These are phyloP conservation scores for Sorghum bicolor DNA, from an alignment of 176 grass and related monocot genomes.

Conservation along the genomic window DNA sequence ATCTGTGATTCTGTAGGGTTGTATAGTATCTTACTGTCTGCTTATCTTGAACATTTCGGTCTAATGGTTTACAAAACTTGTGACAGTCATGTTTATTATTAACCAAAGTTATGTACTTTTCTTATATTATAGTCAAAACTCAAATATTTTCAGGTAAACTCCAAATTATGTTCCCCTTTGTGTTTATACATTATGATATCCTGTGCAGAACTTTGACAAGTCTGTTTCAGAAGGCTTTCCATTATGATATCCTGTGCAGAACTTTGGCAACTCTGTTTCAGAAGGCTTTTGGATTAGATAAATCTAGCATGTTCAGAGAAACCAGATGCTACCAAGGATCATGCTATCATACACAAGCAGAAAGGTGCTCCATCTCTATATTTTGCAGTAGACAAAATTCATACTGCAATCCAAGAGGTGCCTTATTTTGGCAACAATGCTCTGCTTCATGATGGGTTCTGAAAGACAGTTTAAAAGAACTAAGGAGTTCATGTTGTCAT, in stretches of 20 bases:
- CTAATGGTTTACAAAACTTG: not conserved
- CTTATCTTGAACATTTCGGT: not conserved
- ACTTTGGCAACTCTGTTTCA: not conserved
- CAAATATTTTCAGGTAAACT: not conserved
- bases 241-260: not conserved
- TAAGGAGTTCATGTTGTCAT: not conserved
- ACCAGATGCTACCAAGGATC: slow-evolving; percentile 6
- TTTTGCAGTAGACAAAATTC: not conserved
- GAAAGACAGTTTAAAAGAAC: not conserved
- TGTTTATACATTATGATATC: not conserved
- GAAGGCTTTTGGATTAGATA: not conserved
- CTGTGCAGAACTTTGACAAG: not conserved
- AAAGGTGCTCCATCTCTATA: not conserved
- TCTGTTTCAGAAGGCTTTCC: not conserved
- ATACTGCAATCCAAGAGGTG: not conserved
- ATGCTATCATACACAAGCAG: not conserved
- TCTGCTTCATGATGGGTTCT: not conserved
- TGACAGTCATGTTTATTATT: not conserved
- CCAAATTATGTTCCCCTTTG: not conserved
- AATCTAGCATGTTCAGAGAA: not conserved
- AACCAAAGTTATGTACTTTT: not conserved
- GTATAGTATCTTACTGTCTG: not conserved
- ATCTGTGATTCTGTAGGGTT: not conserved
- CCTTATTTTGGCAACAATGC: not conserved
- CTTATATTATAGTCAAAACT: not conserved